These are phyloP conservation scores for Xylaria intraflava DNA, from an alignment of 495 filamentous ascomycete species.

Conservation along the genomic window DNA sequence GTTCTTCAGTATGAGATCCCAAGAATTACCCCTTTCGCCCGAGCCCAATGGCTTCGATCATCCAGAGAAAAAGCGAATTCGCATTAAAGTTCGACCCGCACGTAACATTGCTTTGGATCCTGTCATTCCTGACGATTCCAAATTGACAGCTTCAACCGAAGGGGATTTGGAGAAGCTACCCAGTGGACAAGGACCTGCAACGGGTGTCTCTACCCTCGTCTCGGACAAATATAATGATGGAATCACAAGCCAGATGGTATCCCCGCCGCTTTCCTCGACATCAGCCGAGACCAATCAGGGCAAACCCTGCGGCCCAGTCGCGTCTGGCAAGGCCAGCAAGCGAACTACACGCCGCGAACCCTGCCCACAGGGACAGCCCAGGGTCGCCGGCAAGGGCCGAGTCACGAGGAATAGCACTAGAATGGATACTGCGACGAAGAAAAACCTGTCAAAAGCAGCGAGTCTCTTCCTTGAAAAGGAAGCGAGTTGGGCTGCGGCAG, in stretches of 20 bases:
- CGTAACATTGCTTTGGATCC: neutral
- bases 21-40: neutral
- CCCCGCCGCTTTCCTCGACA: neutral
- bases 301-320: neutral
- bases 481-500: neutral
- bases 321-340: neutral
- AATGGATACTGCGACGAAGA: neutral
- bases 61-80: neutral
- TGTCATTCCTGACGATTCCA: neutral
- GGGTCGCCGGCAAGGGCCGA: too few species aligned
- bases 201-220: neutral
- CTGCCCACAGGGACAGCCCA: neutral
- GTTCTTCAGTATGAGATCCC: neutral
- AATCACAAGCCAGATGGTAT: neutral
- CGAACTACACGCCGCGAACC: neutral
- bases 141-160: neutral
- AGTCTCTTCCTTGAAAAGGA: conserved; percentile 4
- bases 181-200: neutral
- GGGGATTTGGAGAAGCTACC: neutral
- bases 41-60: neutral
- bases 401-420: too few species aligned
- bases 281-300: neutral
- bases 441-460: neutral
- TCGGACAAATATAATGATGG: neutral
- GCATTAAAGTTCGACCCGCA: neutral